Evolutionary conservation across 2,329 filamentous ascomycete species (phyloP), one percentile per base, ranked within the genome.

Genomic region (Talaromyces atroroseus): DNA sequence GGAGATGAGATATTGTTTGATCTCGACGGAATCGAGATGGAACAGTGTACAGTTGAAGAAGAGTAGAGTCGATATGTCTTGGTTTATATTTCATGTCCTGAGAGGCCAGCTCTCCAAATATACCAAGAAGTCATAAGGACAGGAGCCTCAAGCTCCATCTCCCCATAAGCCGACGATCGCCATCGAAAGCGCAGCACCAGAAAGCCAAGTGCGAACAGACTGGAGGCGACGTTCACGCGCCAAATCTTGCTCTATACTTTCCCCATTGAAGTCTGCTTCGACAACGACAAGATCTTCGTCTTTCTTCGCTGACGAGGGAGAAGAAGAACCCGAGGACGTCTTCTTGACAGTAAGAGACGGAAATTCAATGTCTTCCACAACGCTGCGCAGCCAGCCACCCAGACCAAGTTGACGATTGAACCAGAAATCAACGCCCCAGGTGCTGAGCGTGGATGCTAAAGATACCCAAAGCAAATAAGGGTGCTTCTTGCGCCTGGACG

Each of bases 381-480:
- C 51, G 32, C 62, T 65, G 53, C 66, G 57, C 16, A 60, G 34
- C 71, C 71, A 72, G 36, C 63, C 62, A 57, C 65, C 64, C 49
- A 76, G 71, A 26, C 84, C 78, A 45, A 80, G 78, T 23, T 88
- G 75, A 10, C 88, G 82, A 72, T 90, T 86, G 72, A 88, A 89
- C 78, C 83, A 89, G 47, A 83, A 81, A 70, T 90, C 87, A 77
- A 89, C 82, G 59, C 78, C 78, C 59, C 71, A 70, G 38, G 72
- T 61, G 65, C 72, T 68, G 26, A 75, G 59, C 14, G 77, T 74
- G 1, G 76, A 69, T 57, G 91, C 80, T 24, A 90, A 74, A 2
- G 86, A 85, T 14, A 90, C 90, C 84, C 94, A 96, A 58, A 96
- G 74, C 24, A 96, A 84, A 70, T 96, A 97, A 0, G 92, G 92